Conservation (phyloP, 2,329 filamentous ascomycete species). For the Ramichloridium luteum region DNA sequence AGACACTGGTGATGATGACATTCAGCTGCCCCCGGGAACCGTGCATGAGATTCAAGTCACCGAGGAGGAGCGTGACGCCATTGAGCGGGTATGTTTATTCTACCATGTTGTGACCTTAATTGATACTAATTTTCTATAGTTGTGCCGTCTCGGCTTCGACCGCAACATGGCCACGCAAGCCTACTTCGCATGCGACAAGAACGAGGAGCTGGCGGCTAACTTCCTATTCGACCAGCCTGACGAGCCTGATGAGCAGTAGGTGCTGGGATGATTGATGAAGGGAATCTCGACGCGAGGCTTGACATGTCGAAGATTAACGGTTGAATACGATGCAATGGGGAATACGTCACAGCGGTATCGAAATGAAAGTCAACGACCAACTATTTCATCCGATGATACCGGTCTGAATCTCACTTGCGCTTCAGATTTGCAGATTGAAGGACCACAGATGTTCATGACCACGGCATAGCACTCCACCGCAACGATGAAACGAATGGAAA, state of each 20-base stretch:
- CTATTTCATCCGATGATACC: no score
- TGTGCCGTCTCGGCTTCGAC: slow-evolving; percentile 87
- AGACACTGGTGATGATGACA: slow-evolving; percentile 72
- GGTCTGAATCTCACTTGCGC: no score
- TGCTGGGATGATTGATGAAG: no score
- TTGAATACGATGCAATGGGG: no score
- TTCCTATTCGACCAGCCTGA: slow-evolving; percentile 96
- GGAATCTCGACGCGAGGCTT: no score
- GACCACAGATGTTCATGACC: no score
- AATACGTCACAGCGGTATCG: no score
- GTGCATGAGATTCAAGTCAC: slow-evolving; percentile 76
- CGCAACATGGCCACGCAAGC: slow-evolving; percentile 91
- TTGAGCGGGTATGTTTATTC: slow-evolving; percentile 62
- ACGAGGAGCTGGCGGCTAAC: slow-evolving; percentile 95
- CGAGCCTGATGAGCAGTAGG: slow-evolving; percentile 38
- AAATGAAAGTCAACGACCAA: no score
- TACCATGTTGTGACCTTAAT: slow-evolving; percentile 1
- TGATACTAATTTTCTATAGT: slow-evolving; percentile 35
- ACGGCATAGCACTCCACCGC: no score
- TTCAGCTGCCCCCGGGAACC: slow-evolving; percentile 71
- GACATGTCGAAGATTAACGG: no score
- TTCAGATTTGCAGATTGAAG: no score
- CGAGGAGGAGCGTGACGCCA: slow-evolving; percentile 91
- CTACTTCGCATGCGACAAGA: slow-evolving; percentile 99
- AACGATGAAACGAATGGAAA: no score